Conservation (phyloP, 2,329 filamentous ascomycete genomes). For the Fusarium setosum region DNA sequence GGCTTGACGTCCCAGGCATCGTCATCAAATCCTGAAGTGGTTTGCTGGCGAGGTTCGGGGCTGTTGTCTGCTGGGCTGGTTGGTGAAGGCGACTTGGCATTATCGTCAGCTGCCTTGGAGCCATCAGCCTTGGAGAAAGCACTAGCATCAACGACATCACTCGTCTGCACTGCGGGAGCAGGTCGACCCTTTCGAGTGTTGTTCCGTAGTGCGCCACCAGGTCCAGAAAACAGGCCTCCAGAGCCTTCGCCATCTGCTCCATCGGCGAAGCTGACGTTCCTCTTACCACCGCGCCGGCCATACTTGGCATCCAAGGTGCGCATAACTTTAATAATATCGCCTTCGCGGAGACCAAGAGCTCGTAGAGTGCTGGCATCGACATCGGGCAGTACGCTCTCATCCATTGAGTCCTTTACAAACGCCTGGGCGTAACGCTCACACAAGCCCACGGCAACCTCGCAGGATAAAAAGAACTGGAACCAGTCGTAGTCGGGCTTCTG, state of each 20-base stretch:
- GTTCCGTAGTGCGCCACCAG: constrained; percentile 90
- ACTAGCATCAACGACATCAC: constrained; percentile 87
- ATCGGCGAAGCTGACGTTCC: constrained; percentile 44
- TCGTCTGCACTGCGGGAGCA: constrained; percentile 85
- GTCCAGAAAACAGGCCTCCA: constrained; percentile 87
- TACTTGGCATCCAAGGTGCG: constrained; percentile 86
- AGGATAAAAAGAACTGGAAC: constrained; percentile 98
- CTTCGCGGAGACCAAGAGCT: constrained; percentile 92
- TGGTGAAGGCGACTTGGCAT: constrained; percentile 34
- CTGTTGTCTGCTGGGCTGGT: constrained; percentile 45
- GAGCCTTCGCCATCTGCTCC: constrained; percentile 68
- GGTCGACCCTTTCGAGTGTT: constrained; percentile 95
- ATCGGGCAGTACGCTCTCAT: constrained; percentile 90
- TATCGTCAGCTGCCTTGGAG: constrained; percentile 34
- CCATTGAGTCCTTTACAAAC: constrained; percentile 93
- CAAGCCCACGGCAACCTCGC: constrained; percentile 90
- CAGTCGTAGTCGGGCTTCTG: constrained; percentile 89
- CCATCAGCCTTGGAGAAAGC: constrained; percentile 75
- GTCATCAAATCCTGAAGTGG: constrained; percentile 82
- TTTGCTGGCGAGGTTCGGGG: constrained; percentile 38
- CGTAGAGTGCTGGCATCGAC: constrained; percentile 86
- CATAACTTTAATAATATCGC: constrained; percentile 96
- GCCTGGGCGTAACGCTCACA: constrained; percentile 95
- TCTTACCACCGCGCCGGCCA: constrained; percentile 64
- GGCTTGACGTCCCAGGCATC: constrained; percentile 98